Evolutionary conservation across 768 basidiomycete genomes (phyloP), one percentile per base, ranked within the genome.

Genomic region (Russula foetens): DNA sequence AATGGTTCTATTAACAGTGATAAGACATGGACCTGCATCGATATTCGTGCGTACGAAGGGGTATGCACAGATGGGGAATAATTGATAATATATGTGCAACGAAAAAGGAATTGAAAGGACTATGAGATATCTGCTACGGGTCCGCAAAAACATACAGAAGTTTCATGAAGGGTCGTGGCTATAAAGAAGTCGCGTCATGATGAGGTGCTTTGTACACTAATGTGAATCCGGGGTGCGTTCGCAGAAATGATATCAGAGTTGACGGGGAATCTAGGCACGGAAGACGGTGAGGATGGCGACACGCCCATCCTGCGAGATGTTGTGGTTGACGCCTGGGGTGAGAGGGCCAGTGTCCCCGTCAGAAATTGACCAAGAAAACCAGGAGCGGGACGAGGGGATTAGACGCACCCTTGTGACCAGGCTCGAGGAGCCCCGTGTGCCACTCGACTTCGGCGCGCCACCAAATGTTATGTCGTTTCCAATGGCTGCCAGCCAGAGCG

Each of bases 401-500:
- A n/a, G 29, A 67, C 75, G 38, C 39, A 88, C 90, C 89, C 71
- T 82, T 74, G 55, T 73, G 81, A 7, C 92, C 92, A 14, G 81
- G 80, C 55, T 83, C 77, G 21, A 93, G 73, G 12, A 92, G 77
- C 28, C 84, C 90, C 31, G 78, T 78, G 24, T 81, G 77, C 85
- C 86, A 92, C 67, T 88, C 85, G 2, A 93, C 80, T 2, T 86
- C 81, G 3, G 90, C 88, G 66, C 77, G 75, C 91, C 91, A 94
- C 76, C 80, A 83, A 58, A 80, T 77, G 4, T 83, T 80, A 11
- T 26, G 48, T 1, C 54, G 53, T 35, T 80, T 80, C 81, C 84
- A 88, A 21, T 76, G 74, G 41, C 81, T 78, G 23, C 85, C 86
- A 3, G 76, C 72, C 17, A 80, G 66, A 11, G 92, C 91, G 8